Percentiles rank a stretch among this genome's conserved stretches.
Conservation (phyloP, 257 asterid genomes). For the Anisodus acutangulus region DNA sequence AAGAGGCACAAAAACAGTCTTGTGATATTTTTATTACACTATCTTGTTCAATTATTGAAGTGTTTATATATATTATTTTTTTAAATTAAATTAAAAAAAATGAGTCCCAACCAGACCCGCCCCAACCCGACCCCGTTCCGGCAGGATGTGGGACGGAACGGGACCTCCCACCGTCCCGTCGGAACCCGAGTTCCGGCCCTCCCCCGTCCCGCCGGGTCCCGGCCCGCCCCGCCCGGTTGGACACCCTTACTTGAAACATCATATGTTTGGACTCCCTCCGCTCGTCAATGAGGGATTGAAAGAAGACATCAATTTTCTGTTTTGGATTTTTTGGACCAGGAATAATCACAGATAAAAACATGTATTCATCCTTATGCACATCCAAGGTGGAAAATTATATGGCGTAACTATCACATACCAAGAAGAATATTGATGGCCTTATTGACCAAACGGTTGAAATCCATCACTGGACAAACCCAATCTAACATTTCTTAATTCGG, state of each 20-base stretch:
- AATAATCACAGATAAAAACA: neutral
- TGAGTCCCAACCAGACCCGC: too few relatives aligned
- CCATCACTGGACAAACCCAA: neutral
- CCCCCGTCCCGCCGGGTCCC: too few relatives aligned
- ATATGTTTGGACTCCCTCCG: neutral
- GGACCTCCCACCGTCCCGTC: too few relatives aligned
- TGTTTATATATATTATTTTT: too few relatives aligned
- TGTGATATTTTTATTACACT: too few relatives aligned
- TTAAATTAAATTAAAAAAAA: too few relatives aligned
- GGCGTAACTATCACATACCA: conserved; percentile 1
- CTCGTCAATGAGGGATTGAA: conserved; percentile 6
- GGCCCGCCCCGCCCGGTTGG: too few relatives aligned
- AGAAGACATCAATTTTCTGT: neutral
- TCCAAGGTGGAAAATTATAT: conserved; percentile 16
- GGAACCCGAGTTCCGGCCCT: too few relatives aligned
- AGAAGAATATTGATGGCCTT: neutral
- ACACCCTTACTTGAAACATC: neutral
- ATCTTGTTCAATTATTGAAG: too few relatives aligned
- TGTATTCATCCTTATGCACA: neutral
- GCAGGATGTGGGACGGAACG: too few relatives aligned
- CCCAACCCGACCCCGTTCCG: too few relatives aligned
- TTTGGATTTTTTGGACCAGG: neutral
- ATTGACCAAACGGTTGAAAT: neutral
- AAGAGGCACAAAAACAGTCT: too few relatives aligned
- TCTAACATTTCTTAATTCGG: neutral